Evolutionary conservation across 2,329 filamentous ascomycete species (phyloP), one percentile per base, ranked within the genome.

Genomic region (Colletotrichum sp.): DNA sequence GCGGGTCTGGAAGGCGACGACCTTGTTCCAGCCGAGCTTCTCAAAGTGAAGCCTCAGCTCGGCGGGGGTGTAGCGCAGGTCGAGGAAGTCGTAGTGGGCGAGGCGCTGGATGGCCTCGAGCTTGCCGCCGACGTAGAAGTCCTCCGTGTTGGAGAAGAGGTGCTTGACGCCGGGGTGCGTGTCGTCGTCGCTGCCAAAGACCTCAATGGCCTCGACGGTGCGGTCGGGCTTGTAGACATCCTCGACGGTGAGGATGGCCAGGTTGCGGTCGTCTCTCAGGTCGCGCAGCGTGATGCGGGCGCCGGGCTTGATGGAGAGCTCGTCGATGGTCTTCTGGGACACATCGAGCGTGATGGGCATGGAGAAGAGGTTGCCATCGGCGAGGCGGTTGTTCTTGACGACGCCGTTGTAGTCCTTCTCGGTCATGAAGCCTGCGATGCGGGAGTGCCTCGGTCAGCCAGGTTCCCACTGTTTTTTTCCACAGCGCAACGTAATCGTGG

Each of bases 61-160:
- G 65, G 97, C 94, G 78, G 97, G 97, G 13, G 97, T 97, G 88
- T 96, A 98, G 89, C 97, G 93, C 75, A 98, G 92, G 82, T 95
- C 97, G 80, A 98, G 95, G 89, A 98, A 98, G 89, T 99, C 97
- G 89, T 99, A 99, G 91, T 99, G 97, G 89, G 97, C 96, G 77
- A 98, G 91, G 80, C 95, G 94, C 91, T 96, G 96, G 84, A 99
- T 93, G 77, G 97, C 97, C 84, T 98, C 95, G 78, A 99, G 88
- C 92, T 97, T 98, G 84, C 97, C 97, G 84, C 97, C 97, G 77
- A 99, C 91, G 86, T 98, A 98, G 86, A 93, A 97, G 76, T 98
- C 96, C 81, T 95, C 89, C 77, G 94, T 93, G 48, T 92, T 93
- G 82, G 93, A 91, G 89, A 94, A 93, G 77, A 99, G 93, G 88